A percentile compares a stretch with the other conserved stretches of the same genome.
phyloP scores from a whole-genome alignment of 805 yeast genomes.

The Komagataella populi region DNA sequence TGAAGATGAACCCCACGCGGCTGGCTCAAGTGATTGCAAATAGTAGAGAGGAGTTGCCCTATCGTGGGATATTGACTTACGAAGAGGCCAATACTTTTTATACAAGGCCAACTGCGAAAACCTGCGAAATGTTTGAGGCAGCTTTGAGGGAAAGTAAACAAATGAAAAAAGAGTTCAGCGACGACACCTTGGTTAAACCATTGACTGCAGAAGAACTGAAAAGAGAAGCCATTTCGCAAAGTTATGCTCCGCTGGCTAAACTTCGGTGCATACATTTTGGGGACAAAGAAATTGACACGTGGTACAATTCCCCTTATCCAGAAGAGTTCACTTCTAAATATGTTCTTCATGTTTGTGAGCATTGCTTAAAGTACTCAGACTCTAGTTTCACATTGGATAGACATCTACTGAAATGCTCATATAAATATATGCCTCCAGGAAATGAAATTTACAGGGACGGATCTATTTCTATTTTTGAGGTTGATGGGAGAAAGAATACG shows the following conservation, averaged over 20 bases:
- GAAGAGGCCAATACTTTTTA: slow-evolving; percentile 44
- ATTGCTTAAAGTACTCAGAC: slow-evolving; percentile 67
- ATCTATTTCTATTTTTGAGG: slow-evolving; percentile 68
- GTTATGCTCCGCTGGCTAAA: slow-evolving; percentile 19
- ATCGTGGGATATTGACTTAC: slow-evolving; percentile 46
- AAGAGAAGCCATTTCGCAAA: slow-evolving; percentile 12
- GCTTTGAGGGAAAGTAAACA: slow-evolving; percentile 24
- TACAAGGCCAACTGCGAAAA: slow-evolving; percentile 46
- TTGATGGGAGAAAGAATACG: slow-evolving; percentile 79
- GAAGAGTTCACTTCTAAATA: slow-evolving; percentile 58
- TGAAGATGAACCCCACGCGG: neutral
- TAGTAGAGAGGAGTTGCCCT: slow-evolving; percentile 40
- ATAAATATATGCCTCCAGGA: slow-evolving; percentile 70
- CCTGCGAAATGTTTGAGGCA: slow-evolving; percentile 32
- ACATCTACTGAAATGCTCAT: slow-evolving; percentile 64
- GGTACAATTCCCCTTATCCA: slow-evolving; percentile 93
- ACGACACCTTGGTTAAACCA: slow-evolving; percentile 13
- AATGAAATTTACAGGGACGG: slow-evolving; percentile 77
- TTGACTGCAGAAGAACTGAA: slow-evolving; percentile 12
- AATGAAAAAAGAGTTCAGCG: slow-evolving; percentile 21
- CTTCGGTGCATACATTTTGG: slow-evolving; percentile 60
- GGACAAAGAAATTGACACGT: slow-evolving; percentile 65
- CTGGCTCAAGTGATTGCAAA: neutral
- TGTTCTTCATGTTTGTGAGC: slow-evolving; percentile 67
- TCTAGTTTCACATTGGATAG: slow-evolving; percentile 54